Conservation (phyloP, 257 asterid genomes). For the Solanum arcanum region DNA sequence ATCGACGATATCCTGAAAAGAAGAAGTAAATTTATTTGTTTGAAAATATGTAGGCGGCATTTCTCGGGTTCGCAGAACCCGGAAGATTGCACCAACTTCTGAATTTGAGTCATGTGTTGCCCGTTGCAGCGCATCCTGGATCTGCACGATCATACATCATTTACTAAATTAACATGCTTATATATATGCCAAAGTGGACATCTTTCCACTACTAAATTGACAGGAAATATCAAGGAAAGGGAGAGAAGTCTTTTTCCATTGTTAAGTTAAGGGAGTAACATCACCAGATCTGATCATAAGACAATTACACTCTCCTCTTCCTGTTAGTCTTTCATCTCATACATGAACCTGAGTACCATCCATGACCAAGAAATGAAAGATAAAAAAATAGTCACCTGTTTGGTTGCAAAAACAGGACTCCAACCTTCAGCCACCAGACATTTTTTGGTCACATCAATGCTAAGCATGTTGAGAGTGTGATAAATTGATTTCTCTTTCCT, state of each 20-base stretch:
- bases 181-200: background rate
- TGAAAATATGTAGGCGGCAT: conserved; percentile 89
- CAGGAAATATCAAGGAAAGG: background rate
- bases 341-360: background rate
- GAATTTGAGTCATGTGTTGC: conserved; percentile 83
- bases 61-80: conserved; percentile 79
- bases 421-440: conserved; percentile 99
- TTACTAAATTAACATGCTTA: background rate
- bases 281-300: background rate
- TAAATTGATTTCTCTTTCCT: conserved; percentile 89
- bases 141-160: conserved; percentile 29
- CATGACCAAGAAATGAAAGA: background rate
- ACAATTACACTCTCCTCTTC: background rate
- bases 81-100: conserved; percentile 87
- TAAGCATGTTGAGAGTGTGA: conserved; percentile 96
- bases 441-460: conserved; percentile 92
- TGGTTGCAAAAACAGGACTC: conserved; percentile 93
- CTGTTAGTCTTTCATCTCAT: background rate
- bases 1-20: conserved; percentile 92
- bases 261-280: background rate
- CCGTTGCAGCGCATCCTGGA: conserved; percentile 71
- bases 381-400: conserved; percentile 41
- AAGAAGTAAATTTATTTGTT: conserved; percentile 82
- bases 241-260: background rate
- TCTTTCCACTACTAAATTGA: background rate